Base-by-base conservation (phyloP, 2,329 filamentous ascomycete genomes). In the Nemania diffusa region DNA sequence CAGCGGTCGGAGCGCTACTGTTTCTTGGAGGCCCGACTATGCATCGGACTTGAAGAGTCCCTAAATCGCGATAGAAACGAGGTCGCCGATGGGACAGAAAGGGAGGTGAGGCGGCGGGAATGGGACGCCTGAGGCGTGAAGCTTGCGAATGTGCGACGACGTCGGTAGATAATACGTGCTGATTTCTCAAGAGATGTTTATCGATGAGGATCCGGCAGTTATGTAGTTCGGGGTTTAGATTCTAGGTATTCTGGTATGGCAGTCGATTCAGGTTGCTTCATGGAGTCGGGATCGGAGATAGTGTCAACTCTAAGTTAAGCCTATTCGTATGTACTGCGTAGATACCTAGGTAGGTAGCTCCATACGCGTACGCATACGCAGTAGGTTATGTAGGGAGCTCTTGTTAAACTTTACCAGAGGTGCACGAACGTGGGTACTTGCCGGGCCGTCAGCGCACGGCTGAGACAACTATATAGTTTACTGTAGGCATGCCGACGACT, bases 1-100 rank as follows among this genome's bases (percentile, higher is more conserved):
- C 69, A 75, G 67, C 67, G 67, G 55, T 71, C 51, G 65, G 46
- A 59, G 56, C 67, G 69, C 74, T 76, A 74, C 67, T 72, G 64
- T n/a, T n/a, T n/a, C 59, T 67, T 64, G 64, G 64, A 71, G 52
- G 68, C 46, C 64, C 69, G 72, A 73, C 68, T 60, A 67, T 63
- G 56, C 75, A 76, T 76, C 62, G 69, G 70, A 59, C 26, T 34
- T 53, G 32, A 37, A 57, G 22, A 27, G n/a, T 27, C 17, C 34
- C n/a, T 22, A 37, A 34, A 57, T 20, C 46, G 42, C 13, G 34
- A 51, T 51, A 37, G 44, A 40, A 5, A 51, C 40, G 22, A 17
- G 37, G 29, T n/a, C 37, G 17, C 40, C 46, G 15, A 37, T 20
- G 34, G 11, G 8, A 24, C 5, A n/a, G 8, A 8, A 46, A 2